Conservation (phyloP, 106 monocot genomes). For the Amphibolis antarctica region DNA sequence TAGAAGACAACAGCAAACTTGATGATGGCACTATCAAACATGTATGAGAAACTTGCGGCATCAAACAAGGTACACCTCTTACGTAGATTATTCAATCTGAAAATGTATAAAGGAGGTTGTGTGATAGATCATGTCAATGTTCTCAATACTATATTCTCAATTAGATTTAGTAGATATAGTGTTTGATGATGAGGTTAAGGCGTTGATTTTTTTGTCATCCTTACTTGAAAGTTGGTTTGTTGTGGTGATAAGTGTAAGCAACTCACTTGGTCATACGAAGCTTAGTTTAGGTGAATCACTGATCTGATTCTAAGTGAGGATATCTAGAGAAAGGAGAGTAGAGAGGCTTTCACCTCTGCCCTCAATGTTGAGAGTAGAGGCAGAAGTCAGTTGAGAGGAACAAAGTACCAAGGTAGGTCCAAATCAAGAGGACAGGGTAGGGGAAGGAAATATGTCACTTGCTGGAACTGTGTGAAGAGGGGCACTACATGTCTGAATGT, state of each 20-base stretch:
- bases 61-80: constrained; percentile 3
- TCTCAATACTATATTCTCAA: neutral
- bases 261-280: constrained; percentile 2
- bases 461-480: constrained; percentile 4
- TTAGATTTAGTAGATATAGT: too few species aligned
- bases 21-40: neutral
- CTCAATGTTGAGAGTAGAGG: neutral
- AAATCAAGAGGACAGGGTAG: neutral
- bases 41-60: constrained; percentile 6
- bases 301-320: constrained; percentile 8
- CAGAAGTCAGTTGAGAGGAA: neutral
- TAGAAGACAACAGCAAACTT: neutral
- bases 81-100: constrained; percentile 1
- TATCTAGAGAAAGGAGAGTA: neutral
- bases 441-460: neutral
- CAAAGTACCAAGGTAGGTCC: neutral
- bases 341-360: neutral
- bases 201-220: neutral
- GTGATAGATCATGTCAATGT: neutral
- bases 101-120: neutral
- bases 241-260: neutral
- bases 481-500: neutral
- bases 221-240: constrained; percentile 1
- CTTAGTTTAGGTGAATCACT: neutral
- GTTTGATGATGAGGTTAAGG: neutral